These are phyloP conservation scores for Venturia pyrina DNA, from an alignment of 2,329 filamentous ascomycete species.

Conservation along the genomic window DNA sequence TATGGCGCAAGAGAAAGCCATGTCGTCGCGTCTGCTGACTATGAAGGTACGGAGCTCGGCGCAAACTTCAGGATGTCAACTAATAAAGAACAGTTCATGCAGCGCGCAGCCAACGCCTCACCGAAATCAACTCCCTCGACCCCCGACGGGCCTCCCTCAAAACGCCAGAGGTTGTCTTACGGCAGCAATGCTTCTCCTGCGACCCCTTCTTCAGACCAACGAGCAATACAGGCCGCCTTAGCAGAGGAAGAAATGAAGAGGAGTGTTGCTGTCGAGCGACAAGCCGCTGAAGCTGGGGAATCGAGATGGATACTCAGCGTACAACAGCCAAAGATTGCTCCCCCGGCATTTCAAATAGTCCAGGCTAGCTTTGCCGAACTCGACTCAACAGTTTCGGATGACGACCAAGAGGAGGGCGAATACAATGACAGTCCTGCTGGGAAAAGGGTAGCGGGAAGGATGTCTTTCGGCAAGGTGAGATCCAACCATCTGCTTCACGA, in stretches of 20 bases:
- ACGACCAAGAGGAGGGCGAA: conserved; percentile 22
- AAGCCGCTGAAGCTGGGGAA: conserved; percentile 54
- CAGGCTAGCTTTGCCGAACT: conserved; percentile 49
- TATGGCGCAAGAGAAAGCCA: conserved; percentile 11
- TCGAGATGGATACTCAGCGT: conserved; percentile 66
- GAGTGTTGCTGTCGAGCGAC: conserved; percentile 46
- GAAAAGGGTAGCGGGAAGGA: conserved; percentile 6
- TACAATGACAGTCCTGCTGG: neutral
- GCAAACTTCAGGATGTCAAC: neutral
- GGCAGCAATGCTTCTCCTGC: conserved; percentile 24
- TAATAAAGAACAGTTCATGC: conserved; percentile 62
- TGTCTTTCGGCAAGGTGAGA: conserved; percentile 15
- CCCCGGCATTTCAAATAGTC: conserved; percentile 40
- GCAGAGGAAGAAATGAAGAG: conserved; percentile 58
- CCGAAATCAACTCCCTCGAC: conserved; percentile 37
- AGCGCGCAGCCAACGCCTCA: conserved; percentile 49
- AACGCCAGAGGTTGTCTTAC: conserved; percentile 51
- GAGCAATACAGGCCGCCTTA: conserved; percentile 49
- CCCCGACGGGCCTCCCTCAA: conserved; percentile 45
- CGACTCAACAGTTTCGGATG: conserved; percentile 28
- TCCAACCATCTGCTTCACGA: conserved; percentile 21
- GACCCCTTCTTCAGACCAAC: conserved; percentile 35
- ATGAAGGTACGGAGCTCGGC: conserved; percentile 56
- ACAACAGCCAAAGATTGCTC: conserved; percentile 32
- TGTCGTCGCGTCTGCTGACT: conserved; percentile 79